Evolutionary conservation across 306 rosid species (phyloP).

Genomic region (Lotus japonicus): DNA sequence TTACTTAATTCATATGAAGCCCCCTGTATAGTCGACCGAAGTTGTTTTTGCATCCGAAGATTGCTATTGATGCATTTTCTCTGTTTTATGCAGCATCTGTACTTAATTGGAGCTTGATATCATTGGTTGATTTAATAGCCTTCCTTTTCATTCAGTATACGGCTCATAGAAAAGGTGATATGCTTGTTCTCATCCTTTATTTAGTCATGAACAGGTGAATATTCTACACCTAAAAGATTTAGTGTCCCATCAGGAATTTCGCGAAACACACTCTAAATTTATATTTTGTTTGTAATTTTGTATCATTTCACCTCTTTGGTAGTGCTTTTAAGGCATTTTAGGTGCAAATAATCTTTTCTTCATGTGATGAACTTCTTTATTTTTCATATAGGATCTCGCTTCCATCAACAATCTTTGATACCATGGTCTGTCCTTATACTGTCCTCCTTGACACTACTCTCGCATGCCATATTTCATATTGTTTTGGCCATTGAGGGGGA

Average conservation of each 20-base stretch:
- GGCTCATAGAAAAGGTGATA: constrained; percentile 34
- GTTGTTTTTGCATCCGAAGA: neutral
- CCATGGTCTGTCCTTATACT: constrained; percentile 61
- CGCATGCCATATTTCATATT: constrained; percentile 59
- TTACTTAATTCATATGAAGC: neutral
- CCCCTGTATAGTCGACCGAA: neutral
- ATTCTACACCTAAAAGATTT: neutral
- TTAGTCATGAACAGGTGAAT: neutral
- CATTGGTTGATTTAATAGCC: constrained; percentile 35
- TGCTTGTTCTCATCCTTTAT: constrained; percentile 10
- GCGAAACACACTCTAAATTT: neutral
- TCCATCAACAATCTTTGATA: constrained; percentile 44
- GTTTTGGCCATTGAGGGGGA: constrained; percentile 56
- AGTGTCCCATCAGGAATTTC: neutral
- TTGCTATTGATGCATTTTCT: neutral
- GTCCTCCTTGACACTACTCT: constrained; percentile 55
- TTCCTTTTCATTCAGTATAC: constrained; percentile 39
- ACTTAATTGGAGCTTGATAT: constrained; percentile 39
- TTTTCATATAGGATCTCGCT: constrained; percentile 47
- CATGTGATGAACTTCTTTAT: neutral
- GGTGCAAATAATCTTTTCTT: constrained; percentile 6
- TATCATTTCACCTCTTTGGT: neutral
- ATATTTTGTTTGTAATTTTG: neutral
- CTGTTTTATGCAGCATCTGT: constrained; percentile 35
- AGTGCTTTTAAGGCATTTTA: neutral